These are phyloP conservation scores for Phlebiopsis flavidoalba DNA, from an alignment of 768 basidiomycete genomes.

Conservation along the genomic window DNA sequence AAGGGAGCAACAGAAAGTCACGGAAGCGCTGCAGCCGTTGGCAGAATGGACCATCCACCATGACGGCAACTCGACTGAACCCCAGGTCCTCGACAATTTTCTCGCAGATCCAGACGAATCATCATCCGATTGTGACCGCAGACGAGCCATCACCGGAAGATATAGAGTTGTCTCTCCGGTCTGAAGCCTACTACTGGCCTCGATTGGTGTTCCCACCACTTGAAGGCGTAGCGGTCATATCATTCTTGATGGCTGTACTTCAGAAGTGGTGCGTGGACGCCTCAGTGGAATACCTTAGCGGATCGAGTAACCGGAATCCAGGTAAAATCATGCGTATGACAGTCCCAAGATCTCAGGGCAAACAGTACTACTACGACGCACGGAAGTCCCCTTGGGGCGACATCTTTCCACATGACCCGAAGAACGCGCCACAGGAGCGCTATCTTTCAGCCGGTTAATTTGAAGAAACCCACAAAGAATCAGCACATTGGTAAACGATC, in stretches of 20 bases:
- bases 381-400: conserved; percentile 94
- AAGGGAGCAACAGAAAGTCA: conserved; percentile 35
- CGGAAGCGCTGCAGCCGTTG: conserved; percentile 9
- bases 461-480: conserved; percentile 13
- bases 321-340: conserved; percentile 90
- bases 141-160: conserved; percentile 23
- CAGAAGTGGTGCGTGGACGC: conserved; percentile 55
- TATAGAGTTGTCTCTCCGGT: conserved; percentile 51
- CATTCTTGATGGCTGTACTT: conserved; percentile 82
- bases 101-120: not conserved
- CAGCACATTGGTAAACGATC: conserved; percentile 44
- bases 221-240: conserved; percentile 89
- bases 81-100: not conserved
- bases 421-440: conserved; percentile 69
- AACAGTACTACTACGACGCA: conserved; percentile 91
- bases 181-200: conserved; percentile 85
- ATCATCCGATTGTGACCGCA: not conserved
- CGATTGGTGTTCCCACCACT: conserved; percentile 89
- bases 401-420: conserved; percentile 85
- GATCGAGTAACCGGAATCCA: conserved; percentile 25
- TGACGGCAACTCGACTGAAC: conserved; percentile 3
- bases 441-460: conserved; percentile 36
- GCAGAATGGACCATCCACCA: conserved; percentile 21
- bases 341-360: conserved; percentile 92
- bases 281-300: not conserved